Conservation (phyloP, 345 rosid species). For the Ceriops zippeliana region DNA sequence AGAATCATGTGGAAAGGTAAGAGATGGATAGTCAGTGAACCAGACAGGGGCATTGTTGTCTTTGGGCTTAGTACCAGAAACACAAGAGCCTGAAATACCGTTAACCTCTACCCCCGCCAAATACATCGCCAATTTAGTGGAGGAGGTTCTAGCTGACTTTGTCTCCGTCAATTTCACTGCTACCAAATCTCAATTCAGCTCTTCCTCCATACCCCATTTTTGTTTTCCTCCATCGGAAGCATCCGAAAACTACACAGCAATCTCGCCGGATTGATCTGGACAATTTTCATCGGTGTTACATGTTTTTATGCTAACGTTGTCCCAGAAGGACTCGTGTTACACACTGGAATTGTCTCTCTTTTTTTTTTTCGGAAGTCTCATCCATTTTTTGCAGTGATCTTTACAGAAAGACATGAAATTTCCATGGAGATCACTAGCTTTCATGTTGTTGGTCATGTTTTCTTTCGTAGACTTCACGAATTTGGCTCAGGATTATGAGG, state of each 20-base stretch:
- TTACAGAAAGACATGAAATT: slow-evolving; percentile 18
- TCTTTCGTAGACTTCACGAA: neutral
- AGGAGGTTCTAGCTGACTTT: slow-evolving; percentile 28
- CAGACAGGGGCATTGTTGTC: no score
- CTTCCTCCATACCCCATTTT: neutral
- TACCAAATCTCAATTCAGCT: slow-evolving; percentile 6
- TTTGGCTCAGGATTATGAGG: slow-evolving; percentile 18
- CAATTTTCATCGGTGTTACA: neutral
- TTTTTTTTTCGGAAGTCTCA: no score
- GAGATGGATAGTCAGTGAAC: no score
- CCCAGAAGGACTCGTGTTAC: neutral
- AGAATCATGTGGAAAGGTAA: no score
- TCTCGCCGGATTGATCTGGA: neutral
- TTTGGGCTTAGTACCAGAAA: no score
- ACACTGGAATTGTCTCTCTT: neutral
- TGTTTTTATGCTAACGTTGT: no score
- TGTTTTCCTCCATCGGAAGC: neutral
- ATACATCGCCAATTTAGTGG: slow-evolving; percentile 25
- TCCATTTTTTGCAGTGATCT: no score
- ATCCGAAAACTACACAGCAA: neutral
- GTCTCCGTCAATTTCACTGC: slow-evolving; percentile 22
- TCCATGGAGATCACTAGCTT: slow-evolving; percentile 10
- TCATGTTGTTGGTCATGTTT: slow-evolving; percentile 4
- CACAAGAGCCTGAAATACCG: no score
- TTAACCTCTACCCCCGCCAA: slow-evolving; percentile 13